phyloP scores from a whole-genome alignment of 371 early-diverging fungal genomes.

The Nematocida sp. region DNA sequence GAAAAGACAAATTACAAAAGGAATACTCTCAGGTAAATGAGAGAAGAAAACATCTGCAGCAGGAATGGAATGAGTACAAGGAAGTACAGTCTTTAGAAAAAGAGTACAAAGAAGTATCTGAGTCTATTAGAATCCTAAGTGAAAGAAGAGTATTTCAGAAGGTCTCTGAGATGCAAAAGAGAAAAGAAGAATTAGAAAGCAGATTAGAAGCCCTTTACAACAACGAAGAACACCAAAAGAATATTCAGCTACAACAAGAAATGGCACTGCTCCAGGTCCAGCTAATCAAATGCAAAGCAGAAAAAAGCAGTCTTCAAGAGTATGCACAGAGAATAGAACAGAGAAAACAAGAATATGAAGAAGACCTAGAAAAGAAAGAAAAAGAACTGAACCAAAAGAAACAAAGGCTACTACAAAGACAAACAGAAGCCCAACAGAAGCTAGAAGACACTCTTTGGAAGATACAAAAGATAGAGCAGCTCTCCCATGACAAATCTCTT shows the following conservation, averaged over 20 bases:
- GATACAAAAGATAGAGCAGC: not conserved
- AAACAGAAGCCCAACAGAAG: slow-evolving; percentile 29
- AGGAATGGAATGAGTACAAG: slow-evolving; percentile 40
- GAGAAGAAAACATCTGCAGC: slow-evolving; percentile 51
- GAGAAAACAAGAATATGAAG: not conserved
- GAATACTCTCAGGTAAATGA: slow-evolving; percentile 49
- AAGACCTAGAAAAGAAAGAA: slow-evolving; percentile 66
- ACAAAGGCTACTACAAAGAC: slow-evolving; percentile 5
- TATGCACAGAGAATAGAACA: not conserved
- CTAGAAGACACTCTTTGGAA: slow-evolving; percentile 35
- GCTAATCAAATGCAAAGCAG: not conserved
- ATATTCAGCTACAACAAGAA: not conserved
- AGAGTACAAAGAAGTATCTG: slow-evolving; percentile 45
- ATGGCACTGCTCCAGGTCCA: not conserved
- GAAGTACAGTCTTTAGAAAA: slow-evolving; percentile 32
- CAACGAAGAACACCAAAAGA: not conserved
- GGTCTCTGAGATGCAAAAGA: slow-evolving; percentile 8
- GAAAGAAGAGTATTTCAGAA: not conserved
- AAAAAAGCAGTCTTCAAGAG: slow-evolving; percentile 1
- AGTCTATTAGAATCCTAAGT: no score
- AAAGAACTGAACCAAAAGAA: not conserved
- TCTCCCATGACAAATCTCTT: no score
- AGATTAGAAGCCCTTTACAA: not conserved
- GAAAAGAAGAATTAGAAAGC: not conserved
- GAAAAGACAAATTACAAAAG: slow-evolving; percentile 2